Evolutionary conservation across 208 protist species (phyloP), one percentile per base, ranked within the genome.

Genomic region (Crithidia bombi): DNA sequence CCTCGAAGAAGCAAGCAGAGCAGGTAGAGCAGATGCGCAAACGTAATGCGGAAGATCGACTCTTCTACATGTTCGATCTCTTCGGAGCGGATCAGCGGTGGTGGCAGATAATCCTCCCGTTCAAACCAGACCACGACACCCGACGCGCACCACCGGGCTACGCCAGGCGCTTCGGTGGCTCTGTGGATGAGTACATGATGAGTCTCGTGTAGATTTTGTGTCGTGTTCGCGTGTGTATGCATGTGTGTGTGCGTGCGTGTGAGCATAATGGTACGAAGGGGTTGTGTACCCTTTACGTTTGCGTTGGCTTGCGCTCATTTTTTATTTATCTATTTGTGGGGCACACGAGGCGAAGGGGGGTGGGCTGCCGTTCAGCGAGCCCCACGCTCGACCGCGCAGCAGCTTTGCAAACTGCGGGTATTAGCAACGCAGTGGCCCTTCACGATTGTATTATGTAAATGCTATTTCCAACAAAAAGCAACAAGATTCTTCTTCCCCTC

Each of bases 51-150:
- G 69, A 73, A 43, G 65, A 79, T 12, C 66, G 67, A 0, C 36
- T 67, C 11, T 65, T 61, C 25, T 72, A 82, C 68, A 69, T 83
- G 62, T 83, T 84, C 43, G 81, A 89, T 51, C 50, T 93, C 19
- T 91, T 90, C 44, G 88, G 88, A 3, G 30, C 17, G 14, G 85
- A 90, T 65, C 79, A 75, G 30, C 69, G 78, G n/a, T 93, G 87
- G 85, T 85, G 82, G 75, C 43, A 68, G 0, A 44, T 90, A 39
- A 59, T 90, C 0, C 55, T 90, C 0, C 85, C 85, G 7, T 68
- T 94, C 50, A 43, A 38, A 7, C 83, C 83, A 1, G 62, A 74
- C 39, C 75, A 82, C 26, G 69, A 78, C 50, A 10, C 36, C 1
- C 59, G 73, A 0, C 64, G 49, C 5, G 73, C 69, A 10, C 78